Percentiles rank a stretch among this genome's conserved stretches.
Conservation (phyloP, 2,329 filamentous ascomycete species). For the Orbilia quercus region DNA sequence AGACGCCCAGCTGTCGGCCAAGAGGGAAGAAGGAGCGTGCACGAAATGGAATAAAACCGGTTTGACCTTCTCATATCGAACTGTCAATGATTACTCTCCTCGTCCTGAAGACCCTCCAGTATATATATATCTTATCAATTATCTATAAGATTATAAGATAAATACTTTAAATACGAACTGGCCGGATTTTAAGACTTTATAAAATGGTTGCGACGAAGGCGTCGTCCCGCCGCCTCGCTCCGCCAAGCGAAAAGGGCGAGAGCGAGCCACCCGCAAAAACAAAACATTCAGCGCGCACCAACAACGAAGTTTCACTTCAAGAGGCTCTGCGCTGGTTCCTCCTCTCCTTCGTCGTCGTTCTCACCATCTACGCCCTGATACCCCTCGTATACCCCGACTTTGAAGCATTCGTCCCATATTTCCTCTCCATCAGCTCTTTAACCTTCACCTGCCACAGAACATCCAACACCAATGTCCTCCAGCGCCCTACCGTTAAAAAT, state of each 20-base stretch:
- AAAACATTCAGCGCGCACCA: background rate
- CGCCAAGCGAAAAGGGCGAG: background rate
- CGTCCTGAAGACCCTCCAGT: no score
- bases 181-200: no score
- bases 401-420: background rate
- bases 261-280: constrained; percentile 14
- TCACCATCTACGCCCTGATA: background rate
- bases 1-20: no score
- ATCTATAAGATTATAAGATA: no score
- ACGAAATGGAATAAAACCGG: no score
- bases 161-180: no score
- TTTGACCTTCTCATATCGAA: no score
- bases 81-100: no score
- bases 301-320: background rate
- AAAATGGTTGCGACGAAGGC: no score
- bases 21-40: no score
- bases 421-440: constrained; percentile 2
- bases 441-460: background rate
- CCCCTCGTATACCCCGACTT: background rate
- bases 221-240: no score
- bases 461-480: background rate
- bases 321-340: constrained; percentile 7
- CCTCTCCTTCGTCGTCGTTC: background rate
- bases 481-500: background rate
- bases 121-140: no score